Conservation (phyloP, 2,329 filamentous ascomycete species). For the Trichoderma atrobrunneum region DNA sequence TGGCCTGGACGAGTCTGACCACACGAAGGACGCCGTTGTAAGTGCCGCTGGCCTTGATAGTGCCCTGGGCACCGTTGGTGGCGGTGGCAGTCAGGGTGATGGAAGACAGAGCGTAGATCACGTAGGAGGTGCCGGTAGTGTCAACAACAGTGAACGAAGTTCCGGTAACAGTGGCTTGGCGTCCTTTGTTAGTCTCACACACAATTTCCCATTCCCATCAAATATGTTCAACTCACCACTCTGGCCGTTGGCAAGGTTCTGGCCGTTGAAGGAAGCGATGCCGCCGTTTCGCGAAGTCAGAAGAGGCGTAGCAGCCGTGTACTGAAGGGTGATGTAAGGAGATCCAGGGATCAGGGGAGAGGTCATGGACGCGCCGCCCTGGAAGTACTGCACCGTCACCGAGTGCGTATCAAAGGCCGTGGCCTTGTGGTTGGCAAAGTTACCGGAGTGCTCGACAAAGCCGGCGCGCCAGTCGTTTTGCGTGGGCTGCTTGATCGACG, state of each 20-base stretch:
- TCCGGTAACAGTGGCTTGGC: slow-evolving; percentile 22
- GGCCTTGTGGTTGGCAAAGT: slow-evolving; percentile 27
- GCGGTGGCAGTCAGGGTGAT: slow-evolving; percentile 25
- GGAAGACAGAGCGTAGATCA: slow-evolving; percentile 25
- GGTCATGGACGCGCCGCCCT: slow-evolving; percentile 23
- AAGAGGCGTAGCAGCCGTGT: slow-evolving; percentile 22
- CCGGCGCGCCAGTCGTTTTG: slow-evolving; percentile 26
- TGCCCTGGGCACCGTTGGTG: slow-evolving; percentile 20
- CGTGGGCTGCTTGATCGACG: slow-evolving; percentile 26
- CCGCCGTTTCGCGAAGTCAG: slow-evolving; percentile 23
- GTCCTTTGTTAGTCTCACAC: neutral
- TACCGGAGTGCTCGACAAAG: slow-evolving; percentile 25
- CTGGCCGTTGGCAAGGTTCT: slow-evolving; percentile 22
- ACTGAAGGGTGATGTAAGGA: slow-evolving; percentile 26
- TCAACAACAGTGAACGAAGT: slow-evolving; percentile 26
- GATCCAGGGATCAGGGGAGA: slow-evolving; percentile 26
- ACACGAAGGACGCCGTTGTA: slow-evolving; percentile 25
- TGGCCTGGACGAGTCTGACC: slow-evolving; percentile 23
- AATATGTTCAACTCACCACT: slow-evolving; percentile 15
- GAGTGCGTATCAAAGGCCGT: slow-evolving; percentile 25
- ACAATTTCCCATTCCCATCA: neutral
- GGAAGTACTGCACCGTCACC: slow-evolving; percentile 27
- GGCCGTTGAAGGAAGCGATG: slow-evolving; percentile 25
- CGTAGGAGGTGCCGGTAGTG: slow-evolving; percentile 23
- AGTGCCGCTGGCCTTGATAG: slow-evolving; percentile 20